Conservation (phyloP, 2,329 filamentous ascomycete species). For the Ceratocystis colombiana region DNA sequence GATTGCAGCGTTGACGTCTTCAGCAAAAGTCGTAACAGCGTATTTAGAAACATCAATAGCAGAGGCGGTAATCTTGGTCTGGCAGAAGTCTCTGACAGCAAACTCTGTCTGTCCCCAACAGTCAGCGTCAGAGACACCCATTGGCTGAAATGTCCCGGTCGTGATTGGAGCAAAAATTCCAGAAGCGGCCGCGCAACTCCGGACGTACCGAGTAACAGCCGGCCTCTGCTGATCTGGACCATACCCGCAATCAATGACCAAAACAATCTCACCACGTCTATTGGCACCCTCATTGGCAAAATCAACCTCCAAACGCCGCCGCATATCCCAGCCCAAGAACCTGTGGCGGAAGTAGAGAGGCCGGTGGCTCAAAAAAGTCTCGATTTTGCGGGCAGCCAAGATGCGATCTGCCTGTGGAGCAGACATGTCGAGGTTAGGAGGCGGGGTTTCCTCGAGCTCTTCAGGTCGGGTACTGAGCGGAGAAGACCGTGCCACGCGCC, state of each 20-base stretch:
- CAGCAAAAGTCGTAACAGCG: conserved; percentile 58
- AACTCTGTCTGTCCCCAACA: conserved; percentile 55
- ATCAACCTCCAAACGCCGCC: conserved; percentile 71
- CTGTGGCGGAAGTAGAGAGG: conserved; percentile 68
- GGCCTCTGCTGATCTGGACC: conserved; percentile 43
- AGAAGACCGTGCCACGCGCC: conserved; percentile 60
- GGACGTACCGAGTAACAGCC: conserved; percentile 38
- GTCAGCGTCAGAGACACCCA: conserved; percentile 38
- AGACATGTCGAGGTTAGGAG: conserved; percentile 15
- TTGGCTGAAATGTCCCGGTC: conserved; percentile 17
- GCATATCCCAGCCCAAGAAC: conserved; percentile 89
- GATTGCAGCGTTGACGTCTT: conserved; percentile 44
- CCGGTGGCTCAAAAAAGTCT: conserved; percentile 59
- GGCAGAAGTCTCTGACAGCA: conserved; percentile 47
- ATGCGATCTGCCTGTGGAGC: conserved; percentile 56
- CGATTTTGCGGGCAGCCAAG: conserved; percentile 72
- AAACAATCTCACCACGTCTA: conserved; percentile 63
- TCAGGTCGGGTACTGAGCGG: conserved; percentile 58
- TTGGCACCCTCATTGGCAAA: conserved; percentile 73
- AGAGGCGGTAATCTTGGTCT: conserved; percentile 55
- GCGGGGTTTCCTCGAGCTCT: conserved; percentile 33
- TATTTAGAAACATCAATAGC: conserved; percentile 66
- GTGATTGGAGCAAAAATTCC: neutral
- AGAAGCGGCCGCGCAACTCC: conserved; percentile 28
- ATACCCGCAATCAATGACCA: conserved; percentile 65